Percentiles rank a stretch among this genome's conserved stretches.
phyloP scores from a whole-genome alignment of 148 eudicot genomes.

The Rhododendron kiyosumense region DNA sequence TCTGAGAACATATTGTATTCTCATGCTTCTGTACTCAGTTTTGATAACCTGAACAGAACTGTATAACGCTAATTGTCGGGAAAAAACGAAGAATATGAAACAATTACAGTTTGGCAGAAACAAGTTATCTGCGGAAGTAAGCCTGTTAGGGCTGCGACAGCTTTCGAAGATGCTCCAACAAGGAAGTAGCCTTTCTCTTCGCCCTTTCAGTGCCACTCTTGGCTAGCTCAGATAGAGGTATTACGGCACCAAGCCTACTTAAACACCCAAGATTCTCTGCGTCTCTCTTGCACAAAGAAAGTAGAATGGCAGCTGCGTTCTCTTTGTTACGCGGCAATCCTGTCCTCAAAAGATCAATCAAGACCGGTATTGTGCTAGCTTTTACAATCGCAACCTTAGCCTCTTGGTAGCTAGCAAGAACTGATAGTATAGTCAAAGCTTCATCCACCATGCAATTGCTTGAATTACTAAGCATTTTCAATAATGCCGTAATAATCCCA shows the following conservation, averaged over 20 bases:
- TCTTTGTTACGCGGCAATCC: conserved; percentile 76
- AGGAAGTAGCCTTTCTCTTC: conserved; percentile 75
- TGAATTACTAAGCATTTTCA: conserved; percentile 67
- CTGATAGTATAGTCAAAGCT: conserved; percentile 76
- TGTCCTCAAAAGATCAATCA: conserved; percentile 64
- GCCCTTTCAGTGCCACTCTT: conserved; percentile 78
- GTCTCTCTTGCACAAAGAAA: conserved; percentile 80
- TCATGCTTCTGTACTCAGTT: conserved; percentile 27
- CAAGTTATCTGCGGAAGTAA: neutral
- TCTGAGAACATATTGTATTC: conserved; percentile 31
- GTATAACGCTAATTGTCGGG: conserved; percentile 12
- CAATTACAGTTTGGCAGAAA: neutral
- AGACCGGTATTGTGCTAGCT: conserved; percentile 64
- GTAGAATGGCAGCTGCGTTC: conserved; percentile 75
- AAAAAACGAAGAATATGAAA: neutral
- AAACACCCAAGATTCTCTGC: conserved; percentile 55
- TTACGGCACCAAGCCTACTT: conserved; percentile 66
- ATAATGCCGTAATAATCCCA: conserved; percentile 58
- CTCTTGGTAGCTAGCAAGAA: conserved; percentile 81
- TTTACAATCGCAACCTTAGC: conserved; percentile 62
- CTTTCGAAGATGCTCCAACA: conserved; percentile 70
- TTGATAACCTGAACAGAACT: conserved; percentile 17
- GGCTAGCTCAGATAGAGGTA: conserved; percentile 59
- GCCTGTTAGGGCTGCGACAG: conserved; percentile 32
- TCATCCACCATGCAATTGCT: conserved; percentile 69